Evolutionary conservation across 2,329 filamentous ascomycete species (phyloP), one percentile per base, ranked within the genome.

Genomic region (Lecanoromycetidae sp.): DNA sequence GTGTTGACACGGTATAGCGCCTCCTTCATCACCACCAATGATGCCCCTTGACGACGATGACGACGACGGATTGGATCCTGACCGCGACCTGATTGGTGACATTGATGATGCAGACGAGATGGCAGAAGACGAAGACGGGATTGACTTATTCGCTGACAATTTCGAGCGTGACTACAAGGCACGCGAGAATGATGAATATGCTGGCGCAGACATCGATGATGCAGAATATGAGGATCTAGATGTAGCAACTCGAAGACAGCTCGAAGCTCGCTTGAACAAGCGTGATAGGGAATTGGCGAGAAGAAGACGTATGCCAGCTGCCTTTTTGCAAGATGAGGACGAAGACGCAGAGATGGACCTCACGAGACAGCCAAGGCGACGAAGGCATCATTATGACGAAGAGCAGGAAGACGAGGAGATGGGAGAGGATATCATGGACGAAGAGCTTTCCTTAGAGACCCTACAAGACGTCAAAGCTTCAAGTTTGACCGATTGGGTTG

Each of bases 401-500:
- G 87, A 94, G 33, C 80, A 82, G 10, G 88, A 95, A 55, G 88
- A 94, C 55, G 73, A 80, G 57, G 83, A 88, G 52, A 87, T 94
- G 79, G 85, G 82, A 49, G 85, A 83, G 39, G 87, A 95, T 60
- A 87, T 94, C 54, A 90, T 96, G 84, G 85, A 93, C 54, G 90
- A 94, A 63, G 88, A 96, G 64, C 76, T 98, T 17, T 88, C 88
- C 1, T 76, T 96, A 0, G 90, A 96, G 65, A 87, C 86, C 10
- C 72, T 98, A 34, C 80, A 84, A 52, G 91, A 98, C 62, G 82
- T 96, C 54, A 98, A 98, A 64, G 87, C 91, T 15, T 77, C 87
- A 15, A 94, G 84, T 56, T 71, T 98, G 60, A 93, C 87, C 0
- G 91, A 98, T 55, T 98, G 93, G 93, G 84, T 98, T 34, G 81